phyloP scores from a whole-genome alignment of 352 stramenopile genomes.

The Hyaloperonospora arabidopsidis region DNA sequence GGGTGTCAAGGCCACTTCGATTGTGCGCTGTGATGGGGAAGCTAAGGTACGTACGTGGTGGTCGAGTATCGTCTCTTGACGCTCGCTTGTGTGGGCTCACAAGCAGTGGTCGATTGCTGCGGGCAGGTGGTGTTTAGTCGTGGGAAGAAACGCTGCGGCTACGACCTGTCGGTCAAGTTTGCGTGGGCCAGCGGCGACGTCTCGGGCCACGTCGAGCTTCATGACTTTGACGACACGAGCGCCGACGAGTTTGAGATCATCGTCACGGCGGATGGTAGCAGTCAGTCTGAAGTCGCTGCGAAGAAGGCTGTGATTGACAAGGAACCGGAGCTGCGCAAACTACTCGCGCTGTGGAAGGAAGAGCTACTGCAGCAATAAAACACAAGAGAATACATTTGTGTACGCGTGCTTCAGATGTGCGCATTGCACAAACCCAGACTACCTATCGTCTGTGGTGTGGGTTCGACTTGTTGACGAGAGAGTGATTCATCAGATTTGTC shows the following conservation, averaged over 20 bases:
- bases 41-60: constrained; percentile 48
- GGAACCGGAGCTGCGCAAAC: constrained; percentile 54
- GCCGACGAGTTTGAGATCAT: constrained; percentile 74
- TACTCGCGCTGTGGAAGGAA: constrained; percentile 66
- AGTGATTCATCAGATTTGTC: constrained; percentile 75
- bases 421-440: neutral
- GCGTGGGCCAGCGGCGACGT: constrained; percentile 50
- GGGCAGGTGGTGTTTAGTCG: constrained; percentile 66
- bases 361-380: constrained; percentile 73
- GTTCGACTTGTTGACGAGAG: constrained; percentile 43
- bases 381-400: constrained; percentile 24
- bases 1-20: constrained; percentile 49
- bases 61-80: neutral
- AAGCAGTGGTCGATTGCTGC: neutral
- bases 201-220: constrained; percentile 62
- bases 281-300: constrained; percentile 41
- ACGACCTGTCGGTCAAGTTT: constrained; percentile 79
- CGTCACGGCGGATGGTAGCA: constrained; percentile 40
- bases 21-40: constrained; percentile 67
- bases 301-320: constrained; percentile 52
- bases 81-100: constrained; percentile 1
- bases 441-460: constrained; percentile 8
- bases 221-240: constrained; percentile 82
- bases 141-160: constrained; percentile 80
- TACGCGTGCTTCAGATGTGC: constrained; percentile 5